These are phyloP conservation scores for Astrothelium macrocarpum DNA, from an alignment of 495 filamentous ascomycete genomes.

Conservation along the genomic window DNA sequence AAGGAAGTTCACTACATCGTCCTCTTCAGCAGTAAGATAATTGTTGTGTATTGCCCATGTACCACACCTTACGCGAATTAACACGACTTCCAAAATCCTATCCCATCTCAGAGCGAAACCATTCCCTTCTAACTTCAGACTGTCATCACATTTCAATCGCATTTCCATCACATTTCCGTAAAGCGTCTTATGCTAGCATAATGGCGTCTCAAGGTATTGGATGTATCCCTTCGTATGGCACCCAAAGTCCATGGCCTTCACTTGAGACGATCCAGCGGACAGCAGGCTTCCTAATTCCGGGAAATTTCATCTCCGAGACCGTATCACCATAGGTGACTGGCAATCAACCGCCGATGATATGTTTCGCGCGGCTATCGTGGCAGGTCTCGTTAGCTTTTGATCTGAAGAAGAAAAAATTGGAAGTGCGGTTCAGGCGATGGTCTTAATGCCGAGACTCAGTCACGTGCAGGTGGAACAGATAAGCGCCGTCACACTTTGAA, in stretches of 20 bases:
- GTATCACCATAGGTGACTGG: constrained; percentile 23
- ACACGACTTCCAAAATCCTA: too few relatives aligned
- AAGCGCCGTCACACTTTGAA: too few relatives aligned
- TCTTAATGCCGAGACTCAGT: background rate
- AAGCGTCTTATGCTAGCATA: too few relatives aligned
- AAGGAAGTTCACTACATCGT: too few relatives aligned
- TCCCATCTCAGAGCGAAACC: too few relatives aligned
- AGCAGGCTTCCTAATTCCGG: constrained; percentile 24
- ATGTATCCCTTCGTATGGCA: constrained; percentile 27
- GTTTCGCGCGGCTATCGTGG: constrained; percentile 23
- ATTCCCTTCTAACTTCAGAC: too few relatives aligned
- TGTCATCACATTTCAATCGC: too few relatives aligned
- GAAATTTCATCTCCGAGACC: constrained; percentile 24
- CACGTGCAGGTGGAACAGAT: background rate
- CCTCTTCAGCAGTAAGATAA: too few relatives aligned
- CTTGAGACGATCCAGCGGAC: constrained; percentile 27
- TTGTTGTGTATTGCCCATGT: too few relatives aligned
- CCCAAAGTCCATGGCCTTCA: constrained; percentile 24
- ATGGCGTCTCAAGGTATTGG: too few relatives aligned
- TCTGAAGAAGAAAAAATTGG: constrained; percentile 13
- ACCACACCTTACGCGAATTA: too few relatives aligned
- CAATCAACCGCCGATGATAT: constrained; percentile 20
- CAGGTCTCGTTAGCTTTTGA: constrained; percentile 28
- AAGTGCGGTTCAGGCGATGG: background rate
- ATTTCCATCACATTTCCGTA: too few relatives aligned